Conservation (phyloP, 495 filamentous ascomycete genomes). For the Tricharina praecox region DNA sequence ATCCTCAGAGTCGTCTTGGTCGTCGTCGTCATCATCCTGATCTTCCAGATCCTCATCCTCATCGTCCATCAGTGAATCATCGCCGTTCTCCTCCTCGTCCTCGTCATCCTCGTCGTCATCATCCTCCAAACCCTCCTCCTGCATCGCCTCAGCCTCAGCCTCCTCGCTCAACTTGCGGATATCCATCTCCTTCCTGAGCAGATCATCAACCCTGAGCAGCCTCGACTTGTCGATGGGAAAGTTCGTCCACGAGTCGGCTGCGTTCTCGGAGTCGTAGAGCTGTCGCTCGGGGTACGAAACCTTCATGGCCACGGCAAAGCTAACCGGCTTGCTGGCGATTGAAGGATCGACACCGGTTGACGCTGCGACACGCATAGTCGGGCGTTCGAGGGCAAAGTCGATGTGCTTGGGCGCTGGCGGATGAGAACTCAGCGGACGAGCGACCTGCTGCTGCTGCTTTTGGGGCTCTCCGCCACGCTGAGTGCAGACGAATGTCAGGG, state of each 20-base stretch:
- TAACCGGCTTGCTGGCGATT: background rate
- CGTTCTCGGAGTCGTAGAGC: conserved; percentile 12
- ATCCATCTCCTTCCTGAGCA: conserved; percentile 71
- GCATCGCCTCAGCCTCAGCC: conserved; percentile 67
- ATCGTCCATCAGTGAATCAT: no score
- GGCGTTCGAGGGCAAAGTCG: background rate
- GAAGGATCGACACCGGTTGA: background rate
- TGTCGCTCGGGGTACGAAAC: background rate
- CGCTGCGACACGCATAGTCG: background rate
- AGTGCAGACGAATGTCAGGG: conserved; percentile 24
- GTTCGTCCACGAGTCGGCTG: conserved; percentile 25
- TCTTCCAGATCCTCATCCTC: conserved; percentile 31
- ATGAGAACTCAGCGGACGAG: conserved; percentile 12
- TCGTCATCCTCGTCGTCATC: conserved; percentile 36
- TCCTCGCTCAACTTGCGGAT: conserved; percentile 80
- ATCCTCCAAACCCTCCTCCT: conserved; percentile 48
- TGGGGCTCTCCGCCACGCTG: conserved; percentile 12
- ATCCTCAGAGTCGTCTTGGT: conserved; percentile 64
- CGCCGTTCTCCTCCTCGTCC: conserved; percentile 29
- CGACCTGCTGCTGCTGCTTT: conserved; percentile 1
- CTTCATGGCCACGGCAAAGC: background rate
- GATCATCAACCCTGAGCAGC: conserved; percentile 47
- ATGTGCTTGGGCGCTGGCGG: conserved; percentile 4
- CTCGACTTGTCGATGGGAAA: conserved; percentile 24
- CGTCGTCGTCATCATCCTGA: conserved; percentile 46